Evolutionary conservation across 2,329 filamentous ascomycete genomes (phyloP).

Genomic region (Beauveria australis): DNA sequence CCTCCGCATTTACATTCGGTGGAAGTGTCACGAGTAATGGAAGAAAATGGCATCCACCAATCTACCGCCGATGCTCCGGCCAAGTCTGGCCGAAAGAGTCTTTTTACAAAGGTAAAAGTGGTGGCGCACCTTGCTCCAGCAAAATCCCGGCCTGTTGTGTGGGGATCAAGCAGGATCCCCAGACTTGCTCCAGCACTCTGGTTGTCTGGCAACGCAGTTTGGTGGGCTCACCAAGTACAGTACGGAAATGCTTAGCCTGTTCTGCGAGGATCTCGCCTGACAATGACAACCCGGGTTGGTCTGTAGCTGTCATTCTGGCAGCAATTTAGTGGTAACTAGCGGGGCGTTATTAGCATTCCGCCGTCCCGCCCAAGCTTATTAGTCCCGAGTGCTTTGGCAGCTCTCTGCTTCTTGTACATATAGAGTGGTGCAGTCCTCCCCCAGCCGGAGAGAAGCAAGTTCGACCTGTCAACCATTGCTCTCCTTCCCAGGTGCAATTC

Average conservation of each 20-base stretch:
- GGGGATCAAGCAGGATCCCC: not conserved
- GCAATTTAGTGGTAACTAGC: not conserved
- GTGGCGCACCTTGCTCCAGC: not conserved
- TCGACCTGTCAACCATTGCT: not conserved
- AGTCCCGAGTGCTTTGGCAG: not conserved
- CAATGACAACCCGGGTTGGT: not conserved
- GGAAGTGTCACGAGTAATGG: slow-evolving; percentile 1
- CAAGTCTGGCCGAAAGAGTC: not conserved
- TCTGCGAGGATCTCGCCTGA: not conserved
- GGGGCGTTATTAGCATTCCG: not conserved
- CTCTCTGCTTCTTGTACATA: not conserved
- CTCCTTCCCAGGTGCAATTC: not conserved
- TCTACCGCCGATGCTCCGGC: not conserved
- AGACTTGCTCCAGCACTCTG: not conserved
- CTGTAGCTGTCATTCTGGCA: not conserved
- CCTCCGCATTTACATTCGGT: not conserved
- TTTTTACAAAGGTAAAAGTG: not conserved
- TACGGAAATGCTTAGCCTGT: not conserved
- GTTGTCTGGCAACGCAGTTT: not conserved
- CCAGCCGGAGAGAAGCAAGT: not conserved
- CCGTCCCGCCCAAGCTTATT: not conserved
- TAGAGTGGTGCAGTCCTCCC: not conserved
- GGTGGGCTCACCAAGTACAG: not conserved
- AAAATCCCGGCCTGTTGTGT: slow-evolving; percentile 3
- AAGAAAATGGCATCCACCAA: not conserved